Evolutionary conservation across 2,329 filamentous ascomycete genomes (phyloP), one percentile per base, ranked within the genome.

Genomic region (Aspergillus caelatus): DNA sequence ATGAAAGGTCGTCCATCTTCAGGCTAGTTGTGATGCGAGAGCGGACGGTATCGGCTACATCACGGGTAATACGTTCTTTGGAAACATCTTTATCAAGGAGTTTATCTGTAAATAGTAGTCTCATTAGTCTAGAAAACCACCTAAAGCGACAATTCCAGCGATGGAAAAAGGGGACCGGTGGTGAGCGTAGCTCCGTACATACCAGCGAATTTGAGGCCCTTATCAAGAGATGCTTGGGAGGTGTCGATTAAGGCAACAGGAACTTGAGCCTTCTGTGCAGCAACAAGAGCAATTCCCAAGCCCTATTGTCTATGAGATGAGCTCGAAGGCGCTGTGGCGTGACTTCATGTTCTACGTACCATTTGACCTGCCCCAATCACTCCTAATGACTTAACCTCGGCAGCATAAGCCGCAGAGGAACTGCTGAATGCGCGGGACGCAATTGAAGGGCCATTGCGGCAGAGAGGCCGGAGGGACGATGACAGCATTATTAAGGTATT

Each of bases 321-420:
- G 59, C 34, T 34, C 8, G 34, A 28, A 48, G 32, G 30, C 26
- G 41, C 10, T 50, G 50, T 26, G 23, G 32, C 30, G 54, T 19
- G 19, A 12, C 1, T 36, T 30, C 41, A 14, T 23, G 34, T 28
- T 9, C 34, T 65, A 76, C 84, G 74, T 80, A 96, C 94, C 94
- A 98, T 97, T 78, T 98, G 95, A 32, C 95, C 95, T 59, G 94
- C 94, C 69, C 95, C 95, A 74, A 99, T 85, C 57, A 99, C 94
- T 74, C 94, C 95, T 48, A 99, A 82, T 69, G 87, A 90, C 82
- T 94, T 96, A 66, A 99, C 89, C 74, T 94, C 88, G 61, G 89
- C 88, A 65, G 83, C 83, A 67, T 87, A 88, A 71, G 85, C 83
- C 53, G 83, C 81, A 52, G 88, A 79, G 45, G 86, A 88, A 39